Evolutionary conservation across 108 stramenopile genomes (phyloP), one percentile per base, ranked within the genome.

Genomic region (Cyclotella atomus): DNA sequence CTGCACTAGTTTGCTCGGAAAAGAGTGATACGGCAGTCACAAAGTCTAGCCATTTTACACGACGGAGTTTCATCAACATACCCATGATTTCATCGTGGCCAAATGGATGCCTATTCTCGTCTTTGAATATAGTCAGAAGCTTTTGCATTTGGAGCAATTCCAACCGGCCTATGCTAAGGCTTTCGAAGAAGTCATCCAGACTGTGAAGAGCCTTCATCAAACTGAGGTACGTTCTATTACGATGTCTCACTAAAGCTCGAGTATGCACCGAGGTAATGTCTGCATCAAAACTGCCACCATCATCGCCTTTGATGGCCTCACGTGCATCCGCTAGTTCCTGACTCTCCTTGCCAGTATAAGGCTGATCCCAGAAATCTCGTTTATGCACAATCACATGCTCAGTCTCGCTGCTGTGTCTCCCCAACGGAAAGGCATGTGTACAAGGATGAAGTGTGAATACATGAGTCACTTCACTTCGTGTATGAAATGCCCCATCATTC

Each of bases 381-480:
- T 41, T 14, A 7, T 59, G 41, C 30, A 33, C 45, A 41, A 71
- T 25, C 10, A 33, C 24, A 32, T 10, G 14, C 16, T 53, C 53
- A 21, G 21, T 36, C 35, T 34, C 47, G 23, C 15, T 6, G 30
- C 47, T 59, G 23, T 59, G 27, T 44, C 45, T 71, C 35, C 54
- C 69, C 1, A 20, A 2, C 17, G 50, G 65, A 50, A 38, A 52
- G 14, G 19, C 9, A 49, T 29, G 1, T 10, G 69, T 71, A 54
- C 70, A 71, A 15, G 77, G 77, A 68, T 71, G 53, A 5, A 79
- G n/a, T 3, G 71, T 72, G 46, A 79, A 79, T 0, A 79, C 77
- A 61, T 79, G 77, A 21, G 70, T 61, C 29, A 65, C 70, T 19
- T 56, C 44, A 71, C 70, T 55, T 28, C 77, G 63, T 17, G 76